phyloP scores from a whole-genome alignment of 768 basidiomycete species.

The Phaeotremella fagi region DNA sequence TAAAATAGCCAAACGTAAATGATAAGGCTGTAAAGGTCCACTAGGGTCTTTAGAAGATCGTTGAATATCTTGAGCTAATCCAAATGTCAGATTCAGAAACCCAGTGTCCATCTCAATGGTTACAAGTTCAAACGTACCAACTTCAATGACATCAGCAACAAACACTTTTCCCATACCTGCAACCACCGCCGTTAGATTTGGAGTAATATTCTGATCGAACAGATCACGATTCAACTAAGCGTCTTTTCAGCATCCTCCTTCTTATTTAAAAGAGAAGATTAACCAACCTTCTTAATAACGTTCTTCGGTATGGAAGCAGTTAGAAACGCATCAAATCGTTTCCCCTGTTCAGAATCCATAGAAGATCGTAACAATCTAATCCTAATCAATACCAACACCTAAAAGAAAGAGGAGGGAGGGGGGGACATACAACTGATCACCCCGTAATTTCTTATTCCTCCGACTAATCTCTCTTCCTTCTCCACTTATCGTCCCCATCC shows the following conservation, averaged over 20 bases:
- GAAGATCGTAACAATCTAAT: slow-evolving; percentile 21
- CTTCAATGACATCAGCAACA: slow-evolving; percentile 37
- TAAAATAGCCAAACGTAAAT: slow-evolving; percentile 27
- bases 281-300: slow-evolving; percentile 29
- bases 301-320: slow-evolving; percentile 20
- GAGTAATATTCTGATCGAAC: slow-evolving; percentile 27
- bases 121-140: slow-evolving; percentile 22
- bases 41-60: slow-evolving; percentile 22
- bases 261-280: too few relatives aligned
- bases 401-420: neutral
- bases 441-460: slow-evolving; percentile 26
- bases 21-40: slow-evolving; percentile 33
- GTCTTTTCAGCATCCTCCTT: neutral
- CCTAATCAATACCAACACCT: neutral
- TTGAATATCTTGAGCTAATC: slow-evolving; percentile 38
- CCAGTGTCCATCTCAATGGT: too few relatives aligned
- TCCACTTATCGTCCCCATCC: slow-evolving; percentile 2
- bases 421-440: slow-evolving; percentile 18
- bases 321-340: slow-evolving; percentile 35
- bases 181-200: slow-evolving; percentile 15
- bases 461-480: slow-evolving; percentile 3
- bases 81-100: too few relatives aligned
- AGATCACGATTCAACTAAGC: slow-evolving; percentile 34
- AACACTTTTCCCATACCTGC: slow-evolving; percentile 41
- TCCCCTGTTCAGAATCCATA: slow-evolving; percentile 31